Percentiles rank a stretch among this genome's conserved stretches.
These are phyloP conservation scores for Penicillium capsulatum DNA, from an alignment of 2,329 filamentous ascomycete species.

Conservation along the genomic window DNA sequence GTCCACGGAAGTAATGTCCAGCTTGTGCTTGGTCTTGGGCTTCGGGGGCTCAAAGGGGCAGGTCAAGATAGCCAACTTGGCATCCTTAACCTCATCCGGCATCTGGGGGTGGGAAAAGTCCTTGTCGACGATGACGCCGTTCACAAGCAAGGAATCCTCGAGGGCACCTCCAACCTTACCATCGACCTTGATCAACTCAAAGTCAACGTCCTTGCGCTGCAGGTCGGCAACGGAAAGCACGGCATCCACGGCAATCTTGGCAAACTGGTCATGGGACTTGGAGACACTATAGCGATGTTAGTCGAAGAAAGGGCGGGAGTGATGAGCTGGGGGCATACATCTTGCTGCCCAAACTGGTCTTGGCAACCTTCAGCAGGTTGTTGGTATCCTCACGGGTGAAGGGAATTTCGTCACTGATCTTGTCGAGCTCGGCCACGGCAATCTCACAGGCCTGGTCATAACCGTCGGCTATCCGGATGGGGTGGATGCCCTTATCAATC, in stretches of 20 bases:
- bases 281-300: constrained; percentile 58
- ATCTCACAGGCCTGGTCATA: constrained; percentile 98
- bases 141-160: constrained; percentile 90
- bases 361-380: constrained; percentile 90
- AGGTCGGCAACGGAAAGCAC: constrained; percentile 94
- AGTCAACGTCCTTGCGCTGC: constrained; percentile 94
- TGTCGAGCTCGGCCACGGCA: constrained; percentile 85
- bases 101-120: constrained; percentile 99
- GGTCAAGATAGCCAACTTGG: constrained; percentile 94
- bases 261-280: constrained; percentile 97
- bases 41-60: constrained; percentile 98
- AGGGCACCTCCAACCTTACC: constrained; percentile 93
- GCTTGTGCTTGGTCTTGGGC: constrained; percentile 99
- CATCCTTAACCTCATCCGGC: constrained; percentile 90
- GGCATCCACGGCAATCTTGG: constrained; percentile 93
- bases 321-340: constrained; percentile 51
- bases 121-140: constrained; percentile 98
- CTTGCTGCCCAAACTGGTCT: constrained; percentile 94
- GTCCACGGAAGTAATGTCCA: constrained; percentile 94
- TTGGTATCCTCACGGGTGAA: constrained; percentile 75
- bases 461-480: constrained; percentile 95
- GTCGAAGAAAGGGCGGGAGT: not conserved
- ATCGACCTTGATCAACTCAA: constrained; percentile 98
- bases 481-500: constrained; percentile 99
- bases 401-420: constrained; percentile 84